Base-by-base conservation (phyloP, 1,139 yeast genomes). In the Geotrichum reessii region DNA sequence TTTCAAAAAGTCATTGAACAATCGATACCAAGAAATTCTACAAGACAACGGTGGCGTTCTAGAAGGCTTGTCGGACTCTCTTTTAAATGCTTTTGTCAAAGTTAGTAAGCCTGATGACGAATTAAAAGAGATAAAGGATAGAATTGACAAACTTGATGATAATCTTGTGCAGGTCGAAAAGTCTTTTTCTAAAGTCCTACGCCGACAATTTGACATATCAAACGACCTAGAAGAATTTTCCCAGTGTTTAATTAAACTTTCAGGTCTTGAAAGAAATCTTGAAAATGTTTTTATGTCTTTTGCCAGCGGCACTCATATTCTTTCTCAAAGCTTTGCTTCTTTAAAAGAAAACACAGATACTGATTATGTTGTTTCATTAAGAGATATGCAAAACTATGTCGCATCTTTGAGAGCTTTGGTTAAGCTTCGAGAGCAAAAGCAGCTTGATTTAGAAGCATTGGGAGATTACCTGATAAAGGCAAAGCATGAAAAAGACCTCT, bases 41-140 rank as follows among this genome's bases (percentile, higher is more conserved):
- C 50, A 57, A 12, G 62, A 58, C 21, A 59, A 67, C 1, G 44
- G 44, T 17, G 73, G 75, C 22, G 78, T 78, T 22, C 79, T 86
- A 62, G 95, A 87, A 54, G 77, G 85, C 8, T 73, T 87, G 22
- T 85, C 96, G 0, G 99, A 93, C 69, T 86, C 89, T 0, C 84
- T 93, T 47, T 86, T 93, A 86, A 93, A 93, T 69, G 96, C 96
- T 31, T 87, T 93, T 67, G 86, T 95, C 57, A 85, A 91, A 17
- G 83, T 90, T 7, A 85, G 85, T 66, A 78, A 83, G 42, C 95
- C 87, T 65, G 82, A 83, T 59, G 85, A 86, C 63, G 97, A 90
- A 64, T 89, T 92, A 65, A 76, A 85, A 59, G 97, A 89, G 66
- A 90, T 92, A 42, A 85, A 84, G 67, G 96, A 88, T 65, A 83